phyloP scores from a whole-genome alignment of 1,284 basidiomycete species.

The Xerocomus amazonicus region DNA sequence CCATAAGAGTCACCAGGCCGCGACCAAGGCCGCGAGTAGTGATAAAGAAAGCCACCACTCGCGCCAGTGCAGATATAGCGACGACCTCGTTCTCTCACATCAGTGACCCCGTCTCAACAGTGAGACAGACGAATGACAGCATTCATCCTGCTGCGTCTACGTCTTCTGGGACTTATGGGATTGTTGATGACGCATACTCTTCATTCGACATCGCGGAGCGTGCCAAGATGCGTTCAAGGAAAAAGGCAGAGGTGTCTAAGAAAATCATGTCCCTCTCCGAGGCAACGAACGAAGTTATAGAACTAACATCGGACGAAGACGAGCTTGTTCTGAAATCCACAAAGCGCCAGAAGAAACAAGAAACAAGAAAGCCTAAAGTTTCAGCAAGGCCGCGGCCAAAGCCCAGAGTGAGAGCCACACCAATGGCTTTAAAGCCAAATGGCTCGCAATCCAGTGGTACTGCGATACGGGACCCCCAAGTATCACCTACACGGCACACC shows the following conservation, averaged over 20 bases:
- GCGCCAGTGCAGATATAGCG: neutral
- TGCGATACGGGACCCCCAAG: neutral
- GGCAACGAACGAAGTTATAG: slow-evolving; percentile 27
- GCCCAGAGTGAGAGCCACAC: slow-evolving; percentile 22
- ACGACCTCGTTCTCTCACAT: slow-evolving; percentile 25
- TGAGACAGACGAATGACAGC: slow-evolving; percentile 18
- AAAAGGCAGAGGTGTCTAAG: slow-evolving; percentile 19
- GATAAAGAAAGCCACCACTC: slow-evolving; percentile 17
- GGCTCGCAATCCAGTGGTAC: slow-evolving; percentile 6
- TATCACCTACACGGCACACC: neutral
- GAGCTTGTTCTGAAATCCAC: slow-evolving; percentile 26
- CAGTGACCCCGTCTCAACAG: slow-evolving; percentile 16
- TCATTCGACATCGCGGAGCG: slow-evolving; percentile 43
- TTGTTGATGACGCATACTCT: slow-evolving; percentile 20
- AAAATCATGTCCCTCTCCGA: slow-evolving; percentile 1
- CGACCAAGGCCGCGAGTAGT: slow-evolving; percentile 28
- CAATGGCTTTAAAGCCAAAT: neutral
- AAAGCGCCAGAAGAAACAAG: slow-evolving; percentile 30
- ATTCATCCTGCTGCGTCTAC: slow-evolving; percentile 17
- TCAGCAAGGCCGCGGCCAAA: slow-evolving; percentile 25
- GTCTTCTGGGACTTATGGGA: slow-evolving; percentile 7
- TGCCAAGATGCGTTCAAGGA: slow-evolving; percentile 42
- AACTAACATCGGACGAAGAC: slow-evolving; percentile 33
- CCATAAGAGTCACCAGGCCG: slow-evolving; percentile 9
- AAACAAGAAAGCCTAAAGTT: slow-evolving; percentile 9